These are phyloP conservation scores for Arbutus unedo DNA, from an alignment of 148 eudicot species.

Conservation along the genomic window DNA sequence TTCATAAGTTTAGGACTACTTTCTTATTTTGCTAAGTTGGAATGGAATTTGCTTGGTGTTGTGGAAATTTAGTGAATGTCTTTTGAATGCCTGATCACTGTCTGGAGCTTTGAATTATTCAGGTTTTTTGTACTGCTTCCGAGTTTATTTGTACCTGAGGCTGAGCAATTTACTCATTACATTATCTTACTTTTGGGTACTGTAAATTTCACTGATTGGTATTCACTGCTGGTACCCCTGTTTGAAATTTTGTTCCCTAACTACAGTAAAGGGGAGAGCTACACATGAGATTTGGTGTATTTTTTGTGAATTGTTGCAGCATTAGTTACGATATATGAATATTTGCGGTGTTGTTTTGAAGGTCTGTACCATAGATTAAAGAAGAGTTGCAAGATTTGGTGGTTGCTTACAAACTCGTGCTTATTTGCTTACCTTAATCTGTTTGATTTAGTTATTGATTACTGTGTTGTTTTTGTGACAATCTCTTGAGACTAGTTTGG, in stretches of 20 bases:
- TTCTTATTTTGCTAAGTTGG: neutral
- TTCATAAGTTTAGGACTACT: conserved; percentile 20
- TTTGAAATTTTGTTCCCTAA: no score
- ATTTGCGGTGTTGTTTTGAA: neutral
- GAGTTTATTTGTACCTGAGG: neutral
- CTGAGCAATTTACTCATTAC: neutral
- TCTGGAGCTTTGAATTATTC: neutral
- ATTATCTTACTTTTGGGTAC: neutral
- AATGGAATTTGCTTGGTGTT: conserved; percentile 4
- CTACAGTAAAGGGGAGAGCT: neutral
- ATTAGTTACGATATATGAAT: neutral
- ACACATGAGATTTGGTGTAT: neutral
- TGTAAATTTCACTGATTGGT: neutral
- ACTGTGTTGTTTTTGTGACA: neutral
- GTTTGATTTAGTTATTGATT: neutral
- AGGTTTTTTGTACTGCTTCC: neutral
- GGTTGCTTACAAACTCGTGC: neutral
- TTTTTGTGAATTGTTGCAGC: neutral
- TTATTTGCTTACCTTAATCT: neutral
- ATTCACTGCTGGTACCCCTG: neutral
- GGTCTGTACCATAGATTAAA: neutral
- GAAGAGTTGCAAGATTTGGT: neutral
- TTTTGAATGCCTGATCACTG: conserved; percentile 7
- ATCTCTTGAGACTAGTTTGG: neutral
- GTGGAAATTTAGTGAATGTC: conserved; percentile 13